Evolutionary conservation across 73 alveolate genomes (phyloP), one percentile per base, ranked within the genome.

Genomic region (Effrenium voratum): DNA sequence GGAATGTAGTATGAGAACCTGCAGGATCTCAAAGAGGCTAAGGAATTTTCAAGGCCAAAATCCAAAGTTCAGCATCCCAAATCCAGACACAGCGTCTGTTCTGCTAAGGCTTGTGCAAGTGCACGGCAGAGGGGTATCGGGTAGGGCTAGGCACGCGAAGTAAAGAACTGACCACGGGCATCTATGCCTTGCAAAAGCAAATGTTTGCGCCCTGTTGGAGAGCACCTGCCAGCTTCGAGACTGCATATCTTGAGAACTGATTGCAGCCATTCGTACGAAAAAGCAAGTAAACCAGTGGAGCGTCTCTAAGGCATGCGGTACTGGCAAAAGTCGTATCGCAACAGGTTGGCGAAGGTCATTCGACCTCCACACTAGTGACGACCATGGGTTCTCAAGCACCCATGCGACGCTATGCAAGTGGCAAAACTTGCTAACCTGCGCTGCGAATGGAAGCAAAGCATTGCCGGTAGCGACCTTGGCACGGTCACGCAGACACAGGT

Each of bases 351-450:
- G 66, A 19, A 77, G 44, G 28, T 36, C 72, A 10, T 2, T n/a
- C 2, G 91, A n/a, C 36, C 13, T 2, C 91, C 91, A 80, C 34
- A 46, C 72, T 2, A 68, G 1, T 4, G 91, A 47, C 12, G 49
- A 5, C 46, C 68, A 80, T 1, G 91, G 91, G 49, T 80, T 80
- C 15, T 80, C 91, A 46, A 80, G 10, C 1, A 32, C 91, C 91
- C 91, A 80, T 1, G 30, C 26, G 2, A 77, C 16, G 2, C 13
- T 2, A 4, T 2, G 24, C 1, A 1, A 1, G 10, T 10, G 26
- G 72, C 91, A 80, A 47, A 32, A n/a, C 2, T 80, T 2, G 1
- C 45, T 44, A 5, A 80, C 2, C 12, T 5, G 26, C n/a, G 5
- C 46, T 4, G 91, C 47, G 5, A 47, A 28, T 13, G 13, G 16